Percentiles rank a stretch among this genome's conserved stretches.
Conservation (phyloP, 2,329 filamentous ascomycete genomes). For the Monilinia aucupariae region DNA sequence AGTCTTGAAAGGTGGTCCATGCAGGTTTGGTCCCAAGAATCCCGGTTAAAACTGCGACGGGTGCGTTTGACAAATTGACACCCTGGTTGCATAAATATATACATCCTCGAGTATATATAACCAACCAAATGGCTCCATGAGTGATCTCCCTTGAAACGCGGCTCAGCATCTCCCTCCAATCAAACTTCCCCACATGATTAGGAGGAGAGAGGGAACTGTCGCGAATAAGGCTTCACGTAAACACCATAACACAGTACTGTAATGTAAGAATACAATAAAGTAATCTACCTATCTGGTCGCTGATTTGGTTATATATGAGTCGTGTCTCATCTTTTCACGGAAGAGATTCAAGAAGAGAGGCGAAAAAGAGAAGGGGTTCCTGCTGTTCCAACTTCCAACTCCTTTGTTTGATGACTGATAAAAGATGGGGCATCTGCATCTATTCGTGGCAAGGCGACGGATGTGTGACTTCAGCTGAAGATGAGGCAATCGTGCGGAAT, state of each 20-base stretch:
- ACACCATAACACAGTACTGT: not conserved
- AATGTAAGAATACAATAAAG: not conserved
- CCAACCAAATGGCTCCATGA: slow-evolving; percentile 15
- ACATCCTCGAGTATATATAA: not conserved
- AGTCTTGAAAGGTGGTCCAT: slow-evolving; percentile 2
- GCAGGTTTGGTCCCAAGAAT: slow-evolving; percentile 1
- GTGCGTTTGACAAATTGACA: slow-evolving; percentile 13
- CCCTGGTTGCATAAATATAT: not conserved
- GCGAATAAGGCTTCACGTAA: not conserved
- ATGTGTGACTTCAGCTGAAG: slow-evolving; percentile 8
- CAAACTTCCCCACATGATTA: slow-evolving; percentile 15
- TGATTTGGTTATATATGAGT: not conserved
- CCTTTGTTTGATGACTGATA: not conserved
- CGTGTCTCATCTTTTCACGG: slow-evolving; percentile 3
- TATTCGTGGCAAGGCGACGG: slow-evolving; percentile 14
- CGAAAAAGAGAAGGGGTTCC: not conserved
- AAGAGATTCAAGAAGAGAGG: not conserved
- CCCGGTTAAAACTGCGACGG: slow-evolving; percentile 14
- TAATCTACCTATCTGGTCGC: not conserved
- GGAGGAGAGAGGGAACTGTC: not conserved
- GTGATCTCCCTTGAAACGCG: slow-evolving; percentile 23
- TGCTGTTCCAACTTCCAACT: not conserved
- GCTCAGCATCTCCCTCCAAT: slow-evolving; percentile 23
- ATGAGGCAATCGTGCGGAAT: slow-evolving; percentile 11
- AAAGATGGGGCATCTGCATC: slow-evolving; percentile 2